These are phyloP conservation scores for Neofusicoccum sp. DNA, from an alignment of 2,329 filamentous ascomycete genomes.

Conservation along the genomic window DNA sequence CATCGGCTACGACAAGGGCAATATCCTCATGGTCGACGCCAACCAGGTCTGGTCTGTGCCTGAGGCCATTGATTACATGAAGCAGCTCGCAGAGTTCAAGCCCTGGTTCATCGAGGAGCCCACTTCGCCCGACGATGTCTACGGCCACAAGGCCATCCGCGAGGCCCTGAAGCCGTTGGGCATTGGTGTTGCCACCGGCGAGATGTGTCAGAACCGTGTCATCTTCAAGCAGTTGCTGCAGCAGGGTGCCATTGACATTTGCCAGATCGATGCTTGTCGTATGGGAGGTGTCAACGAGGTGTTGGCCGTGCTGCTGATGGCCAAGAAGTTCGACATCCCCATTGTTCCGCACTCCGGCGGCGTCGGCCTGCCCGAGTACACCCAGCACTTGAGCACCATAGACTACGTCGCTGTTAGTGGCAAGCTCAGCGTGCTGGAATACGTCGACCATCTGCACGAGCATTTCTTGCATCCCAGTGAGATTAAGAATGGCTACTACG, in stretches of 20 bases:
- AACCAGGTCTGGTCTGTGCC: constrained; percentile 92
- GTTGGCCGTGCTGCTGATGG: constrained; percentile 83
- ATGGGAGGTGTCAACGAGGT: constrained; percentile 91
- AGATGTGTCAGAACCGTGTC: constrained; percentile 94
- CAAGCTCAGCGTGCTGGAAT: constrained; percentile 80
- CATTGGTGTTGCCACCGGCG: constrained; percentile 85
- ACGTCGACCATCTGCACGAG: constrained; percentile 90
- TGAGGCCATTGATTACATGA: constrained; percentile 85
- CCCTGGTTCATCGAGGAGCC: constrained; percentile 96
- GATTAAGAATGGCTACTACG: constrained; percentile 83
- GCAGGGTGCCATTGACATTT: constrained; percentile 77
- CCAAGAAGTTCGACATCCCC: constrained; percentile 73
- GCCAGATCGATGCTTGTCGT: constrained; percentile 87
- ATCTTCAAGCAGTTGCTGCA: constrained; percentile 90
- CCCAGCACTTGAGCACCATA: constrained; percentile 86
- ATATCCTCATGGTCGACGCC: constrained; percentile 88
- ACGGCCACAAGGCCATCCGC: constrained; percentile 81
- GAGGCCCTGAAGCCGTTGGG: constrained; percentile 72
- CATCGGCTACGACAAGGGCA: constrained; percentile 78
- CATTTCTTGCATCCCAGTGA: constrained; percentile 81
- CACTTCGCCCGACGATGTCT: constrained; percentile 83
- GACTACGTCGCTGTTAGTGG: constrained; percentile 87
- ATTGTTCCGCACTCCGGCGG: constrained; percentile 88
- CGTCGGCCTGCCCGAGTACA: constrained; percentile 90
- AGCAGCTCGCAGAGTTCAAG: constrained; percentile 75